These are phyloP conservation scores for Colletotrichum aenigma DNA, from an alignment of 2,329 filamentous ascomycete genomes.

Conservation along the genomic window DNA sequence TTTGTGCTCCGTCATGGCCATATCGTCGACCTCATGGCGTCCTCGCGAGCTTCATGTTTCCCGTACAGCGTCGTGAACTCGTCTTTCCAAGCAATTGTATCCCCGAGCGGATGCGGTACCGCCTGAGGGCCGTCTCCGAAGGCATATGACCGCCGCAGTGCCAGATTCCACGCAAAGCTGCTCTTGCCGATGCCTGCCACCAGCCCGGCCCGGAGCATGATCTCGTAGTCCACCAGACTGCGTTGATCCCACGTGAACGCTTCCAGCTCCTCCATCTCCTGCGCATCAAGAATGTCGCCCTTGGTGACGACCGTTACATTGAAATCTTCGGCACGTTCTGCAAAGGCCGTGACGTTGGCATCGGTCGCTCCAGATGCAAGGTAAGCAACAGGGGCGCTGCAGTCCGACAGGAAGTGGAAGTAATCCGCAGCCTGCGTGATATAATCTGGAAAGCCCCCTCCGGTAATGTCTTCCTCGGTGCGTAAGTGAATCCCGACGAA, in stretches of 20 bases:
- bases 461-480: slow-evolving; percentile 34
- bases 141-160: slow-evolving; percentile 38
- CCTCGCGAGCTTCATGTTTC: slow-evolving; percentile 24
- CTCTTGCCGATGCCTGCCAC: slow-evolving; percentile 49
- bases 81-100: slow-evolving; percentile 34
- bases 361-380: slow-evolving; percentile 44
- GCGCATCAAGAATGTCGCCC: slow-evolving; percentile 41
- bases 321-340: slow-evolving; percentile 35
- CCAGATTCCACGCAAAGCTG: slow-evolving; percentile 52
- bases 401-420: slow-evolving; percentile 30
- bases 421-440: slow-evolving; percentile 34
- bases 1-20: slow-evolving; percentile 10
- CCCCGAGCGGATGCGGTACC: neutral
- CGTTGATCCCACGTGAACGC: slow-evolving; percentile 52
- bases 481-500: slow-evolving; percentile 40
- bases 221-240: slow-evolving; percentile 54
- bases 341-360: slow-evolving; percentile 39
- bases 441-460: slow-evolving; percentile 31
- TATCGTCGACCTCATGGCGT: slow-evolving; percentile 27
- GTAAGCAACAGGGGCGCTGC: slow-evolving; percentile 39
- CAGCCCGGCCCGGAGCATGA: slow-evolving; percentile 46
- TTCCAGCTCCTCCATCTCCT: slow-evolving; percentile 36
- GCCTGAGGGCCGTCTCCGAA: slow-evolving; percentile 22
- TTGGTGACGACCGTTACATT: slow-evolving; percentile 46
- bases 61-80: slow-evolving; percentile 35